Conservation (phyloP, 2,329 filamentous ascomycete genomes). For the Aspergillus nomiae region DNA sequence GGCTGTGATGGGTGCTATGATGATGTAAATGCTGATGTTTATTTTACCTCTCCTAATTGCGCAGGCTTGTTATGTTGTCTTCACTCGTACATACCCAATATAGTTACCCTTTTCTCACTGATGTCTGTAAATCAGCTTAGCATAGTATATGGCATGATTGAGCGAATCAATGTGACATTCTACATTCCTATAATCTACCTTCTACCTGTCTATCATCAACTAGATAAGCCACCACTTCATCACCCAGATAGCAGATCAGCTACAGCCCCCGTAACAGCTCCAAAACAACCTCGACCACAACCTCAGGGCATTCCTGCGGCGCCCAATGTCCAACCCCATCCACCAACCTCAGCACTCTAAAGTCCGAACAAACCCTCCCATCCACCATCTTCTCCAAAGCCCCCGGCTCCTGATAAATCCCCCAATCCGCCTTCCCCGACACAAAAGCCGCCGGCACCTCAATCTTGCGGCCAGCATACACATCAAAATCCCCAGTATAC, state of each 20-base stretch:
- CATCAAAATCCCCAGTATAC: conserved; percentile 53
- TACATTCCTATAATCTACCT: background rate
- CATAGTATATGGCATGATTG: background rate
- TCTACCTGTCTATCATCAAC: no score
- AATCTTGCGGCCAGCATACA: conserved; percentile 63
- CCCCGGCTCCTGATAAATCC: conserved; percentile 67
- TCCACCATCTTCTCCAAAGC: conserved; percentile 59
- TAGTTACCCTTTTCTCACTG: background rate
- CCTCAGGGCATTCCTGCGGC: conserved; percentile 65
- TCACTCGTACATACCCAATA: conserved; percentile 21
- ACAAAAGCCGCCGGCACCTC: conserved; percentile 64
- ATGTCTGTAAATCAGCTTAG: background rate
- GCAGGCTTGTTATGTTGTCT: conserved; percentile 6
- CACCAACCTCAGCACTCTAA: conserved; percentile 55
- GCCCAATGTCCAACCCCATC: conserved; percentile 70
- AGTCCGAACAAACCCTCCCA: conserved; percentile 54
- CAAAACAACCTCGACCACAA: conserved; percentile 52
- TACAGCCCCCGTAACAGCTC: conserved; percentile 38
- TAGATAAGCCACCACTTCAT: background rate
- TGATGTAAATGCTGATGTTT: conserved; percentile 17
- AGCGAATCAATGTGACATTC: background rate
- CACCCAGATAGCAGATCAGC: background rate
- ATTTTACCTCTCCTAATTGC: background rate
- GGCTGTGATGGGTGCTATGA: conserved; percentile 19
- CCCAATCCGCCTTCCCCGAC: conserved; percentile 67